These are phyloP conservation scores for Scytalidium lignicola DNA, from an alignment of 2,329 filamentous ascomycete species.

Conservation along the genomic window DNA sequence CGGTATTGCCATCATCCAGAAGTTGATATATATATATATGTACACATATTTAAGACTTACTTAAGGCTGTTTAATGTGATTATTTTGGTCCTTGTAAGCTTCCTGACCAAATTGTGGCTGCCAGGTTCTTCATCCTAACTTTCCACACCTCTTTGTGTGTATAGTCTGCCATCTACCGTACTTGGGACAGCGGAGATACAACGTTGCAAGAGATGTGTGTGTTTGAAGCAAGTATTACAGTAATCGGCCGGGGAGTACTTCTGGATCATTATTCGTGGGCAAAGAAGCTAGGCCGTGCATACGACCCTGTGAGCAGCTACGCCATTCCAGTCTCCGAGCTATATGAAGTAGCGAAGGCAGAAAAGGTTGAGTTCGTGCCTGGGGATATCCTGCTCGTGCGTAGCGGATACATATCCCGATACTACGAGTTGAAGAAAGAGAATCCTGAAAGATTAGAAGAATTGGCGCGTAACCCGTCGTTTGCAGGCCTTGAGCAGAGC, in stretches of 20 bases:
- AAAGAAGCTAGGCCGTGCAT: conserved; percentile 45
- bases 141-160: too few relatives aligned
- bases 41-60: too few relatives aligned
- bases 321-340: conserved; percentile 19
- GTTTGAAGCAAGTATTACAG: too few relatives aligned
- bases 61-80: too few relatives aligned
- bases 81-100: too few relatives aligned
- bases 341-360: conserved; percentile 28
- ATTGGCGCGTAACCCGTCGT: background rate
- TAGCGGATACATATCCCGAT: conserved; percentile 25
- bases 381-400: conserved; percentile 32
- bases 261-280: conserved; percentile 53
- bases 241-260: conserved; percentile 42
- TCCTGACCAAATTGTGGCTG: too few relatives aligned
- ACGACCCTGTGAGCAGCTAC: conserved; percentile 46
- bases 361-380: conserved; percentile 23
- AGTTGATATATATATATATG: too few relatives aligned
- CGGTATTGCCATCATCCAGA: conserved; percentile 29
- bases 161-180: too few relatives aligned
- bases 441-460: conserved; percentile 8
- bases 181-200: too few relatives aligned
- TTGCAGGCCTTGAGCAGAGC: conserved; percentile 15
- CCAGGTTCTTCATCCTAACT: too few relatives aligned
- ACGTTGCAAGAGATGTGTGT: too few relatives aligned
- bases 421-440: conserved; percentile 6